A percentile compares a stretch with the other conserved stretches of the same genome.
Evolutionary conservation across 306 rosid genomes (phyloP).

Genomic region (Corylus heterophylla): DNA sequence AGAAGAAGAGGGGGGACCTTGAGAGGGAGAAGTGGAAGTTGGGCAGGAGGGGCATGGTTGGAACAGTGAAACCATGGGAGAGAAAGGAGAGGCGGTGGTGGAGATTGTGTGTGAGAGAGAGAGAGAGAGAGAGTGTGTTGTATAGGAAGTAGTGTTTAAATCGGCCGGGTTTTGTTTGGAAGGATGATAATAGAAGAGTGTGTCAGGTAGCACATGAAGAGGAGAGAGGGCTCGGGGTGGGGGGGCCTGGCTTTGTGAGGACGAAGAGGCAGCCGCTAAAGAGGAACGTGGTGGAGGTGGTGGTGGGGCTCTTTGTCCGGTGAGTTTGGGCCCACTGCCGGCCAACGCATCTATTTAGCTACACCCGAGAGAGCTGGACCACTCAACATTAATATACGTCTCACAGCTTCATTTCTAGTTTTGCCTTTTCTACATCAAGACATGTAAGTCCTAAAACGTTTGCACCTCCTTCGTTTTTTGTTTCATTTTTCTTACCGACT

Average conservation of each 20-base stretch:
- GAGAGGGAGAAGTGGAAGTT: conserved; percentile 55
- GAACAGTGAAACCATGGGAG: conserved; percentile 62
- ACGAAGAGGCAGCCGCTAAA: neutral
- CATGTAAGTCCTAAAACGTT: too few relatives aligned
- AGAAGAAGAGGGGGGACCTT: conserved; percentile 30
- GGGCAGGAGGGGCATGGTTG: conserved; percentile 61
- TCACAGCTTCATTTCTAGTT: too few relatives aligned
- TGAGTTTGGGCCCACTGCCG: conserved; percentile 8
- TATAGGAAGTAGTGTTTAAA: too few relatives aligned
- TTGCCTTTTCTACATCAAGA: too few relatives aligned
- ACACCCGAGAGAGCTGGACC: neutral
- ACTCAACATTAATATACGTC: neutral
- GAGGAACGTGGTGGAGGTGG: conserved; percentile 24
- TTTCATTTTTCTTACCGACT: too few relatives aligned
- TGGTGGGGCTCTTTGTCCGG: conserved; percentile 13
- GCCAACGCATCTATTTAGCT: too few relatives aligned
- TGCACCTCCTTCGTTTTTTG: too few relatives aligned
- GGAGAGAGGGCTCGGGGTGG: neutral
- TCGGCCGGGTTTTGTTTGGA: neutral
- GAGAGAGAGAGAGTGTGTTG: neutral
- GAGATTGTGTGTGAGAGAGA: neutral
- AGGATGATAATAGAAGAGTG: neutral
- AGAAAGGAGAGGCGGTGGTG: neutral
- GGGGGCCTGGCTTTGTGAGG: neutral
- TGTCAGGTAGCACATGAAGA: conserved; percentile 35